Conservation (phyloP, 148 eudicot species). For the Rhododendron ferrugineum region DNA sequence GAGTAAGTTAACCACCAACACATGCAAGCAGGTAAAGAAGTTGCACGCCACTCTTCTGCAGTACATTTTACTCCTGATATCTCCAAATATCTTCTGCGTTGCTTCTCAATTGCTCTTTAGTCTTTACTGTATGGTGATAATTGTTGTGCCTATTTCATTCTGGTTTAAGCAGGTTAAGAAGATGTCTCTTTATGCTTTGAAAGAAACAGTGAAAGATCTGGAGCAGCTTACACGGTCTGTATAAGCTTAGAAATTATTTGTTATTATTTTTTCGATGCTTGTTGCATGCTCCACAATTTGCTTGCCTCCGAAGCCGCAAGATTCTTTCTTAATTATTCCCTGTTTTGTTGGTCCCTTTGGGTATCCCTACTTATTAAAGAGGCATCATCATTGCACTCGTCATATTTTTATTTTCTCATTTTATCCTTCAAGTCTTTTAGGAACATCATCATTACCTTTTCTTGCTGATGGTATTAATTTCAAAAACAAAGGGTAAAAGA, state of each 20-base stretch:
- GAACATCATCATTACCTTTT: not conserved
- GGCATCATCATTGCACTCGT: not conserved
- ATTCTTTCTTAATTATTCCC: not conserved
- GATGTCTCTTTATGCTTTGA: slow-evolving; percentile 26
- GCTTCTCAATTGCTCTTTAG: not conserved
- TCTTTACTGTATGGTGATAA: not conserved
- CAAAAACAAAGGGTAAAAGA: not conserved
- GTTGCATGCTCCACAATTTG: not conserved
- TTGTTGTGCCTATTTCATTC: not conserved
- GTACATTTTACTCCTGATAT: not conserved
- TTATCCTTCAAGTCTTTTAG: no score
- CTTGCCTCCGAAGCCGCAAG: not conserved
- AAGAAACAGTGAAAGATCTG: slow-evolving; percentile 9
- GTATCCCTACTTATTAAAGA: not conserved
- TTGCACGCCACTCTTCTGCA: not conserved
- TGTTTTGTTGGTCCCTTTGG: not conserved
- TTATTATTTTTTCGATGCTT: not conserved
- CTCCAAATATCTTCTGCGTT: not conserved
- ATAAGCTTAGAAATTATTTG: not conserved
- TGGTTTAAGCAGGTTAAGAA: slow-evolving; percentile 22
- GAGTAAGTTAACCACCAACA: not conserved
- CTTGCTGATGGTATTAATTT: no score
- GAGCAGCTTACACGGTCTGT: slow-evolving; percentile 18
- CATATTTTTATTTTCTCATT: no score
- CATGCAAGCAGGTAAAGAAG: not conserved